Percentiles rank a stretch among this genome's conserved stretches.
phyloP scores from a whole-genome alignment of 192 early-diverging fungal species.

The Umbelopsis sp. region DNA sequence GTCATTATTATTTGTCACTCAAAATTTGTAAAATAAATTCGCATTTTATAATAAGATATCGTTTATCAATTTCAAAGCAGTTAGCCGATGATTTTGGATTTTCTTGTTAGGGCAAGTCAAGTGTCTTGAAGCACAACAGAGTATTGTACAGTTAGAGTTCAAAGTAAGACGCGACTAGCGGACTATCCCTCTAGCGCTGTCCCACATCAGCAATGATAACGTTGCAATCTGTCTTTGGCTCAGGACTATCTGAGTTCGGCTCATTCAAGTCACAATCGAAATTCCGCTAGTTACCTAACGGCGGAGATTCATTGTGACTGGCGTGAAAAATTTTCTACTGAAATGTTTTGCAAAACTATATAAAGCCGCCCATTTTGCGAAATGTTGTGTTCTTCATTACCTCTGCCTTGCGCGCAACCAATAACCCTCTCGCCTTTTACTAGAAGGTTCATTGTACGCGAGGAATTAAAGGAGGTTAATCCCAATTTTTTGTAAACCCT shows the following conservation, averaged over 20 bases:
- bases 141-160: no score
- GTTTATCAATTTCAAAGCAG: no score
- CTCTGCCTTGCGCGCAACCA: constrained; percentile 21
- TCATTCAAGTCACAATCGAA: constrained; percentile 1
- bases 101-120: no score
- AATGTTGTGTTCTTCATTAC: constrained; percentile 13
- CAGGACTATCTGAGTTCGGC: background rate
- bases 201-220: background rate
- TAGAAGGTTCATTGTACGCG: constrained; percentile 23
- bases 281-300: background rate
- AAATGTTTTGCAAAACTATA: background rate
- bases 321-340: constrained; percentile 13
- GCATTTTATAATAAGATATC: no score
- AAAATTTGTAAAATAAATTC: no score
- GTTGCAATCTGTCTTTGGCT: background rate
- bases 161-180: background rate
- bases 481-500: constrained; percentile 22
- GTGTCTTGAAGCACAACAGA: no score
- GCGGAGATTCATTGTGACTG: constrained; percentile 12
- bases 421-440: constrained; percentile 23
- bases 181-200: background rate
- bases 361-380: background rate
- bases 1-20: no score
- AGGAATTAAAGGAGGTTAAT: constrained; percentile 23
- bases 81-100: no score